These are phyloP conservation scores for Erythrobasidium hasegawianum DNA, from an alignment of 1,284 basidiomycete species.

Conservation along the genomic window DNA sequence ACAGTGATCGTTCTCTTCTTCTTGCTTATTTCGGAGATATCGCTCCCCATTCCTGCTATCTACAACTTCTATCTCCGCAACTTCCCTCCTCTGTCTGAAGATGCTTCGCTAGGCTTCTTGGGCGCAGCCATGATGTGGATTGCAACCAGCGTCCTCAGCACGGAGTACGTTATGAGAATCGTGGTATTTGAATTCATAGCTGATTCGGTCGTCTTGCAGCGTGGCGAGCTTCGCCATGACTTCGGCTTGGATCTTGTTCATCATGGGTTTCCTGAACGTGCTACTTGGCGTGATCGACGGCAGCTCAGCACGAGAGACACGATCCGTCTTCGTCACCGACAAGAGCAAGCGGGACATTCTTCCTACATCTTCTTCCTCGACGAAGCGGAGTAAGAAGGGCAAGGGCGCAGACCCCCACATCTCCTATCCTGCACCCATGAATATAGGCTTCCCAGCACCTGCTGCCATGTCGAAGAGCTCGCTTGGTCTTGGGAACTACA, in stretches of 20 bases:
- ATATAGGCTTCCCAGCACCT: constrained; percentile 31
- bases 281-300: constrained; percentile 54
- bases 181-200: too few species aligned
- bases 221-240: constrained; percentile 66
- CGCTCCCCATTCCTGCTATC: constrained; percentile 31
- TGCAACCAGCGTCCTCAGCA: constrained; percentile 33
- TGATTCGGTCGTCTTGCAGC: neutral
- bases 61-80: constrained; percentile 38
- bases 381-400: constrained; percentile 27
- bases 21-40: constrained; percentile 37
- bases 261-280: constrained; percentile 76
- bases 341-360: constrained; percentile 17
- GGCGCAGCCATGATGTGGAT: constrained; percentile 40
- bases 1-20: constrained; percentile 37
- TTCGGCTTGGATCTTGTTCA: constrained; percentile 77
- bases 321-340: constrained; percentile 16
- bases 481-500: neutral
- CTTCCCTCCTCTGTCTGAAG: constrained; percentile 40
- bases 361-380: neutral
- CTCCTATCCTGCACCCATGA: constrained; percentile 30
- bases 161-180: constrained; percentile 36
- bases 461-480: constrained; percentile 21
- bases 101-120: constrained; percentile 38
- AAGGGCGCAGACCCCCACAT: constrained; percentile 8
- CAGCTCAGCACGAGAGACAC: constrained; percentile 10